Evolutionary conservation across 2,329 filamentous ascomycete genomes (phyloP).

Genomic region (Xylariaceae sp.): DNA sequence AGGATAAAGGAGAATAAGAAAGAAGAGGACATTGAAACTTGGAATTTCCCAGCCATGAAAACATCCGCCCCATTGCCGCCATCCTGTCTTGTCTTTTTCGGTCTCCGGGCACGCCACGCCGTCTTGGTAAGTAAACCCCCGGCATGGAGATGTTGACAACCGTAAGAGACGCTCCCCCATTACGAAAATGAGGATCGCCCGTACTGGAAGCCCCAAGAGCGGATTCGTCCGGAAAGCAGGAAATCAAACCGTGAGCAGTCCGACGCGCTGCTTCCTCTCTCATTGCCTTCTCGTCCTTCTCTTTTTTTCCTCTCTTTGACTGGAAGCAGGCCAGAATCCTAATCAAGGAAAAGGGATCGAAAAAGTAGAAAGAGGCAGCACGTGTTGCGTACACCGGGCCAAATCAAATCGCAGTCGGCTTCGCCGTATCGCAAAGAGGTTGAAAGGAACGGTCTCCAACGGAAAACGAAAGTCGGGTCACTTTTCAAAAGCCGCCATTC

Average conservation of each 20-base stretch:
- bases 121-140: background rate
- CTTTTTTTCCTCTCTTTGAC: conserved; percentile 5
- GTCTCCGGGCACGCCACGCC: background rate
- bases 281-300: conserved; percentile 10
- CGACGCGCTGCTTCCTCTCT: background rate
- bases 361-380: background rate
- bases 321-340: conserved; percentile 11
- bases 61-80: conserved; percentile 6
- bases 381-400: conserved; percentile 3
- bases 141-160: background rate
- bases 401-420: conserved; percentile 4
- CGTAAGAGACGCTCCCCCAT: background rate
- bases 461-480: conserved; percentile 3
- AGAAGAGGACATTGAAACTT: conserved; percentile 7
- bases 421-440: conserved; percentile 8
- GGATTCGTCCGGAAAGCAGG: background rate
- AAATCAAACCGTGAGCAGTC: too few relatives aligned
- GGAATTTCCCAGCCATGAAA: conserved; percentile 11
- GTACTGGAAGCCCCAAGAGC: background rate
- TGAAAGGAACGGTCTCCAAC: conserved; percentile 1
- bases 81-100: conserved; percentile 6
- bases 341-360: conserved; percentile 5
- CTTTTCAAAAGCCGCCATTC: conserved; percentile 3
- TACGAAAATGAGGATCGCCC: conserved; percentile 2
- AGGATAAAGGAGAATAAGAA: conserved; percentile 2